Percentiles rank a stretch among this genome's conserved stretches.
Evolutionary conservation across 495 filamentous ascomycete genomes (phyloP).

Genomic region (Pyrenopolyporus hunteri): DNA sequence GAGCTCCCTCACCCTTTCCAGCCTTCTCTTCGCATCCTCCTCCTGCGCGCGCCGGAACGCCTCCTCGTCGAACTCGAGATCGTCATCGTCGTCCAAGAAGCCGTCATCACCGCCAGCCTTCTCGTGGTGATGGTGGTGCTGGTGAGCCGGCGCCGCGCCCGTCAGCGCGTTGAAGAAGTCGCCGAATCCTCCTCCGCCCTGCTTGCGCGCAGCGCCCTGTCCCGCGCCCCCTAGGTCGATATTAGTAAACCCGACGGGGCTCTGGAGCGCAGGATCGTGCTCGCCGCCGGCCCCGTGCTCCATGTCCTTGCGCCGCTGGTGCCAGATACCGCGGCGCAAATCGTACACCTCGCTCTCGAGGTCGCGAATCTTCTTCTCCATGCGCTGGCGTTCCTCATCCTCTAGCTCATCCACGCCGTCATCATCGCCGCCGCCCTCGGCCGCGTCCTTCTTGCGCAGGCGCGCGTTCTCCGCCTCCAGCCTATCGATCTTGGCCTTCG

Average conservation of each 20-base stretch:
- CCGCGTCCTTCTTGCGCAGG: constrained; percentile 58
- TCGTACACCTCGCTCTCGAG: constrained; percentile 85
- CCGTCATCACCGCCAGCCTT: constrained; percentile 58
- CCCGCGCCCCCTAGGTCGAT: constrained; percentile 72
- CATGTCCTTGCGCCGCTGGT: constrained; percentile 73
- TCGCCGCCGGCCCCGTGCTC: constrained; percentile 54
- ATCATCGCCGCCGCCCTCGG: constrained; percentile 71
- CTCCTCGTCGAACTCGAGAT: constrained; percentile 81
- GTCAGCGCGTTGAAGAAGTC: constrained; percentile 82
- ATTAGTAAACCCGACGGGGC: constrained; percentile 68
- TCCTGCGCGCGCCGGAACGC: constrained; percentile 84
- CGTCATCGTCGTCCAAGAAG: constrained; percentile 70
- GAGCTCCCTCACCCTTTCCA: constrained; percentile 86
- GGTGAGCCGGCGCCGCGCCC: constrained; percentile 49
- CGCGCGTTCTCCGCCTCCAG: constrained; percentile 76
- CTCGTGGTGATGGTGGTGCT: too few relatives aligned
- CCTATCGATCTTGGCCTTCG: constrained; percentile 66
- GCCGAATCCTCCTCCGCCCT: constrained; percentile 47
- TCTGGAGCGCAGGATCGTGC: constrained; percentile 19
- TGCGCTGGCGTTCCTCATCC: constrained; percentile 71
- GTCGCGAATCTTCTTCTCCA: constrained; percentile 75
- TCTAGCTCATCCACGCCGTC: constrained; percentile 84
- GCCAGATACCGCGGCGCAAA: constrained; percentile 83
- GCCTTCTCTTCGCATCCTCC: constrained; percentile 77
- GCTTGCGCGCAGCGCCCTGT: constrained; percentile 44